phyloP scores from a whole-genome alignment of 1,284 basidiomycete species.

The Cryptococcus floricola region DNA sequence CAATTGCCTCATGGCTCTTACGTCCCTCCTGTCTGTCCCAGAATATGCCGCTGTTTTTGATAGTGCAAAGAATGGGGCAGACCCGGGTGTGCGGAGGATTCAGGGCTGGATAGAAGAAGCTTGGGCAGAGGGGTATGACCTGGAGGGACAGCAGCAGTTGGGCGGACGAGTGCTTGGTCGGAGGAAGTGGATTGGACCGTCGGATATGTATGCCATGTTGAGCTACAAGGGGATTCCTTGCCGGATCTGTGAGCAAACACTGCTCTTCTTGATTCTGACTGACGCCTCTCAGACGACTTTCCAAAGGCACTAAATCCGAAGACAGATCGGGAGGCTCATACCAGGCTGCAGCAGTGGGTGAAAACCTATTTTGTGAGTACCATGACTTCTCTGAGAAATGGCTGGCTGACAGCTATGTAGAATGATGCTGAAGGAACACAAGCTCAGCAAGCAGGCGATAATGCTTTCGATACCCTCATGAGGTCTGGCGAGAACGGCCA shows the following conservation, averaged over 20 bases:
- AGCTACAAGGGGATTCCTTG: constrained; percentile 63
- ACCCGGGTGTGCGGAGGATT: constrained; percentile 67
- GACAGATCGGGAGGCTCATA: constrained; percentile 15
- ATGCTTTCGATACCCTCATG: constrained; percentile 32
- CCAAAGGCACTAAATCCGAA: constrained; percentile 27
- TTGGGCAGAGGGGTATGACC: constrained; percentile 72
- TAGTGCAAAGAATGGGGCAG: constrained; percentile 44
- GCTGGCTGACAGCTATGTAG: not conserved
- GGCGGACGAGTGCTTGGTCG: constrained; percentile 60
- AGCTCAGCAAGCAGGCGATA: not conserved
- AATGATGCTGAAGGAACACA: not conserved
- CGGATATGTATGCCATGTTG: constrained; percentile 51
- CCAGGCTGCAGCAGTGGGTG: constrained; percentile 37
- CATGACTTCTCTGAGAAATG: not conserved
- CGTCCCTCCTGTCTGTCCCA: constrained; percentile 57
- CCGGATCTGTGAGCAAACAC: constrained; percentile 28
- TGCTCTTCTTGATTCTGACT: not conserved
- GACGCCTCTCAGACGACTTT: constrained; percentile 36
- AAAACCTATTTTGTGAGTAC: constrained; percentile 42
- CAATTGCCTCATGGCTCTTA: constrained; percentile 77
- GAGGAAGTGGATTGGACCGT: constrained; percentile 73
- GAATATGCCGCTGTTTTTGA: constrained; percentile 25
- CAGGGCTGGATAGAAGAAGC: constrained; percentile 74
- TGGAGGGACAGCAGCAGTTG: constrained; percentile 61
- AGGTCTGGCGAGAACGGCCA: constrained; percentile 11